Conservation (phyloP, 2,329 filamentous ascomycete species). For the Fusarium penzigii region DNA sequence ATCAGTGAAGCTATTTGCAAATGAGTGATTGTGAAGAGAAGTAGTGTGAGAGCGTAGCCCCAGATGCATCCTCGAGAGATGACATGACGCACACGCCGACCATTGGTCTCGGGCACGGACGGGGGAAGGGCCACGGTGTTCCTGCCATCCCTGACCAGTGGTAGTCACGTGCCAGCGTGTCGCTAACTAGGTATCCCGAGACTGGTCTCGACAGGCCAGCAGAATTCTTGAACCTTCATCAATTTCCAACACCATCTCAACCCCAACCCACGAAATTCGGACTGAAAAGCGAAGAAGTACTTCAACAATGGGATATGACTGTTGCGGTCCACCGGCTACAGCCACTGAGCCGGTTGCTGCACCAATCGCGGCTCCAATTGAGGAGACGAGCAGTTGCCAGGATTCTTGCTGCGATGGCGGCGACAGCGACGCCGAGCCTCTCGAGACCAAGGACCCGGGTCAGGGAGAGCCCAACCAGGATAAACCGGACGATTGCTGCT, state of each 20-base stretch:
- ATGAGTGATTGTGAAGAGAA: too few species aligned
- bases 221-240: too few species aligned
- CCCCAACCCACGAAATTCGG: neutral
- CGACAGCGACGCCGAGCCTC: neutral
- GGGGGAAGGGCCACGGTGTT: too few species aligned
- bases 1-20: too few species aligned
- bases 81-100: too few species aligned
- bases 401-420: slow-evolving; percentile 8
- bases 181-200: too few species aligned
- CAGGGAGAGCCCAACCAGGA: neutral
- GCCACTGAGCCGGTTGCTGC: neutral
- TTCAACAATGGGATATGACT: slow-evolving; percentile 15
- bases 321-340: slow-evolving; percentile 13
- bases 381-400: slow-evolving; percentile 4
- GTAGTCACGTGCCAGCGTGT: too few species aligned
- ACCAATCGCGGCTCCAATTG: neutral
- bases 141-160: too few species aligned
- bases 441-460: neutral
- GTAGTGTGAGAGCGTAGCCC: too few species aligned
- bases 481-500: slow-evolving; percentile 1
- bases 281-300: neutral
- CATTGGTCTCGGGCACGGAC: too few species aligned
- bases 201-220: too few species aligned
- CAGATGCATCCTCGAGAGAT: too few species aligned
- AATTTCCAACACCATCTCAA: neutral